Evolutionary conservation across 768 basidiomycete genomes (phyloP), one percentile per base, ranked within the genome.

Genomic region (Collybia mongolica): DNA sequence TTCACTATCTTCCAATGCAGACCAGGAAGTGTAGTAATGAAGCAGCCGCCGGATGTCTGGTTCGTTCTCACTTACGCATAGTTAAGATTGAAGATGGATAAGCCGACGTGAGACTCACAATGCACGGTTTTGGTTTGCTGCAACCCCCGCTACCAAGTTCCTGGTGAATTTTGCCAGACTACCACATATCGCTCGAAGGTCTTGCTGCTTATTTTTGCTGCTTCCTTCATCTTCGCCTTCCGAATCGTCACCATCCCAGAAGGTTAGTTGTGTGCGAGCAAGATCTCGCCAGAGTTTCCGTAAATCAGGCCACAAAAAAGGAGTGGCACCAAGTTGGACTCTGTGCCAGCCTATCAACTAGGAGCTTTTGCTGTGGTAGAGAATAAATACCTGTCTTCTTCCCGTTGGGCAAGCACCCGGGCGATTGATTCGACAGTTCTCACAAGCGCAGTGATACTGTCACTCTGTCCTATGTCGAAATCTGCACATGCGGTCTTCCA

Each of bases 121-220:
- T 20, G 88, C 86, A 51, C 69, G 72, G 36, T 65, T 60, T 63
- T 97, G 94, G 67, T 92, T 91, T n/a, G 64, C 63, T 6, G 81
- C 75, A 14, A 84, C 77, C 5, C 84, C 89, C 8, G 91, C 91
- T 28, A 90, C 83, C 8, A 94, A 67, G 63, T 97, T 95, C 52
- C 94, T 79, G 12, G 90, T 92, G 61, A 95, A 85, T 60, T 82
- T 86, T 6, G 84, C 86, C 18, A 92, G 59, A 57, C 71, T 74
- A n/a, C 67, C 68, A 51, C 77, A 75, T 9, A 83, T 63, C 0
- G 58, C 55, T 43, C 70, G 71, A 6, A 77, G 71, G 22, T 62
- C 56, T 9, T 61, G 53, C 48, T 73, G 64, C 43, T 71, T 64
- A 46, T 59, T 61, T 46, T 60, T 58, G 48, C 53, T 46, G 48